A percentile compares a stretch with the other conserved stretches of the same genome.
Conservation (phyloP, 2,329 filamentous ascomycete genomes). For the Hypoxylon sp. region DNA sequence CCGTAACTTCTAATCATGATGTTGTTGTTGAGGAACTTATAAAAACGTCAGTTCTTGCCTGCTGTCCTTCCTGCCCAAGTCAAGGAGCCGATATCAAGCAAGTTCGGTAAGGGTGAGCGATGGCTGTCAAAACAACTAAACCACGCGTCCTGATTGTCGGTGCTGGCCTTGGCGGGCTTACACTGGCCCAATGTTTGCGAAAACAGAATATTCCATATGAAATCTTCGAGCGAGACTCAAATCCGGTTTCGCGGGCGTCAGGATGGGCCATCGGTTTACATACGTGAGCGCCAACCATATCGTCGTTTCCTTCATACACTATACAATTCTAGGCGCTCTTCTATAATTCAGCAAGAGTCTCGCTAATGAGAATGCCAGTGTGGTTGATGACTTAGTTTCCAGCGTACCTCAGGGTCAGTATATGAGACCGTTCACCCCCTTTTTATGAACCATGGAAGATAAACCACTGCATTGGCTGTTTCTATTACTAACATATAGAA, state of each 20-base stretch:
- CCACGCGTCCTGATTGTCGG: slow-evolving; percentile 42
- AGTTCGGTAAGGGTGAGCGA: slow-evolving; percentile 1
- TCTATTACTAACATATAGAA: slow-evolving; percentile 5
- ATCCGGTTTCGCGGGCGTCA: slow-evolving; percentile 26
- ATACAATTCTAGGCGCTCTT: no score
- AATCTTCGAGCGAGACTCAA: slow-evolving; percentile 42
- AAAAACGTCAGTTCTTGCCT: not conserved
- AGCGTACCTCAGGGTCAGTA: slow-evolving; percentile 33
- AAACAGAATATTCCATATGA: slow-evolving; percentile 42
- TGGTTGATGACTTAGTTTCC: slow-evolving; percentile 36
- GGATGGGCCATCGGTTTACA: slow-evolving; percentile 47
- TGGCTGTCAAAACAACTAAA: slow-evolving; percentile 25
- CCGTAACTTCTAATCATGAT: not conserved
- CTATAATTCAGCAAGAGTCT: not conserved
- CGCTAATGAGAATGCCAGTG: slow-evolving; percentile 11
- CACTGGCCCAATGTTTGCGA: slow-evolving; percentile 43
- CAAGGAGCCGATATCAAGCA: not conserved
- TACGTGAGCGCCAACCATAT: slow-evolving; percentile 21
- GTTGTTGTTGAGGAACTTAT: not conserved
- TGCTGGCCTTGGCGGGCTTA: slow-evolving; percentile 43
- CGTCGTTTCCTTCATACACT: not conserved
- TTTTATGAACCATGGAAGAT: not conserved
- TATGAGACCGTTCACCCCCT: not conserved
- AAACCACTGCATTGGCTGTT: no score
- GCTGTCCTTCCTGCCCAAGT: not conserved